Percentiles rank a stretch among this genome's conserved stretches.
Evolutionary conservation across 179 eudicot species (phyloP).

Genomic region (Carnegiea gigantea): DNA sequence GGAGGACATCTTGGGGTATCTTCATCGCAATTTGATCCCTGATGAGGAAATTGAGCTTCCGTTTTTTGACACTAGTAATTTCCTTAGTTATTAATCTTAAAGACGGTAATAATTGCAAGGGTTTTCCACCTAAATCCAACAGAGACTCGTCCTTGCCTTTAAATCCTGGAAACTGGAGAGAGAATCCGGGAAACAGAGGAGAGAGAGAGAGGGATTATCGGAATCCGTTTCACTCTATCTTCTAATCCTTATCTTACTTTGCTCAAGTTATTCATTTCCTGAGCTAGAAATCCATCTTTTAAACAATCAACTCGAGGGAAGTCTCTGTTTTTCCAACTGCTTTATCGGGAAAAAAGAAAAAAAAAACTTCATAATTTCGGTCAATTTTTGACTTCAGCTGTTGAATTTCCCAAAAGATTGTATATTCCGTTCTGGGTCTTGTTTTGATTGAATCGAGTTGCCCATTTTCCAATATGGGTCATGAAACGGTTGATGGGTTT

Average conservation of each 20-base stretch:
- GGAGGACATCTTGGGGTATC: background rate
- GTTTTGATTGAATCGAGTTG: background rate
- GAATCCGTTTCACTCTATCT: background rate
- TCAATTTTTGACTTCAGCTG: background rate
- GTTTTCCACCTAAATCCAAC: constrained; percentile 10
- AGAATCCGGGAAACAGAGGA: background rate
- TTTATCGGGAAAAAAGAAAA: no score
- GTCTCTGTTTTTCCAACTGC: constrained; percentile 10
- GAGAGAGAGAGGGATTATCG: no score
- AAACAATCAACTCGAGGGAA: constrained; percentile 1
- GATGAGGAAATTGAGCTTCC: background rate
- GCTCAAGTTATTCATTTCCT: background rate
- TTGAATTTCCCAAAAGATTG: background rate
- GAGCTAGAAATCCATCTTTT: background rate
- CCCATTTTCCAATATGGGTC: constrained; percentile 7
- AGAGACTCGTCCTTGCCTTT: constrained; percentile 9
- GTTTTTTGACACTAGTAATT: background rate
- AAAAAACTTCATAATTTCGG: background rate
- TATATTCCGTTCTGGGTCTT: constrained; percentile 1
- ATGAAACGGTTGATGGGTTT: constrained; percentile 18
- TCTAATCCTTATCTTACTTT: background rate
- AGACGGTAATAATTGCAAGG: background rate
- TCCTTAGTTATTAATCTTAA: constrained; percentile 9
- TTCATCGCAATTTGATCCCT: background rate
- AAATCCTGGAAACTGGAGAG: constrained; percentile 3